Conservation (phyloP, 495 filamentous ascomycete species). For the Elaphomyces granulatus region DNA sequence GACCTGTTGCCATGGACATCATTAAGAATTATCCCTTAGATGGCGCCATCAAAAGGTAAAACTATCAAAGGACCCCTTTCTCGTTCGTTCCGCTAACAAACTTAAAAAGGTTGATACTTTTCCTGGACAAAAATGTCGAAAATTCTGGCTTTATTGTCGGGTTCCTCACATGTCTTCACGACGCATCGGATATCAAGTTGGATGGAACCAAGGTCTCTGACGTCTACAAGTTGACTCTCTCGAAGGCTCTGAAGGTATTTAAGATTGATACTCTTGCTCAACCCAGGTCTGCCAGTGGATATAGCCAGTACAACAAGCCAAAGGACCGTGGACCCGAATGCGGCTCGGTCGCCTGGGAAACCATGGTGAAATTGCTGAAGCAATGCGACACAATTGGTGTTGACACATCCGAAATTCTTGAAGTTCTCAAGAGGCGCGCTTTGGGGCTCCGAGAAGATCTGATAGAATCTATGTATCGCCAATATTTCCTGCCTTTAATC, state of each 20-base stretch:
- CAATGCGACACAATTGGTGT: neutral
- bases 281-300: no score
- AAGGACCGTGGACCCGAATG: neutral
- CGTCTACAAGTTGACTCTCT: neutral
- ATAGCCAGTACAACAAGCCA: neutral
- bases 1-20: neutral
- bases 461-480: neutral
- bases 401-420: neutral
- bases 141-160: constrained; percentile 1
- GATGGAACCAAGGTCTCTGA: neutral
- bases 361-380: constrained; percentile 1
- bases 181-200: neutral
- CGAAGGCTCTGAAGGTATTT: neutral
- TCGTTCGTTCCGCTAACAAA: neutral
- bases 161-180: neutral
- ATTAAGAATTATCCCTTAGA: neutral
- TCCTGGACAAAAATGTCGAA: neutral
- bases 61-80: neutral
- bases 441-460: neutral
- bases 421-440: neutral
- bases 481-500: neutral
- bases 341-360: neutral
- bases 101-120: neutral
- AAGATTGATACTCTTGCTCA: no score
- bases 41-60: neutral